phyloP scores from a whole-genome alignment of 1,284 basidiomycete genomes.

The Microbotryomycetes sp. region DNA sequence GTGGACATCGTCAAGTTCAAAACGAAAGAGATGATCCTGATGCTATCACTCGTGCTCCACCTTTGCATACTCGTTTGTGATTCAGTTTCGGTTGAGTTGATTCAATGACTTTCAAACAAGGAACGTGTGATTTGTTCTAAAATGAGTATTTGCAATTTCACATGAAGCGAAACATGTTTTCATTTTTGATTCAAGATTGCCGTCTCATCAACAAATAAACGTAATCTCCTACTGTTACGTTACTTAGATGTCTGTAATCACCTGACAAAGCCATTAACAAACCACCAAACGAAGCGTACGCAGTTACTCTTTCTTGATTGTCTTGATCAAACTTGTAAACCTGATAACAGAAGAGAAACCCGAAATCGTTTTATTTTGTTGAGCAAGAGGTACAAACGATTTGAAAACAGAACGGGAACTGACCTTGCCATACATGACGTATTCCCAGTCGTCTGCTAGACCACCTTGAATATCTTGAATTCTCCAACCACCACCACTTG shows the following conservation, averaged over 20 bases:
- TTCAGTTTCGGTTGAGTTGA: no score
- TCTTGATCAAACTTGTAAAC: slow-evolving; percentile 96
- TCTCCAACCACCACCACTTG: slow-evolving; percentile 88
- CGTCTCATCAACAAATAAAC: slow-evolving; percentile 83
- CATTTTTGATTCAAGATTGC: slow-evolving; percentile 41
- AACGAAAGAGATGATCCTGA: no score
- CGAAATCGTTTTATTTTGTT: background rate
- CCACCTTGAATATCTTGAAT: slow-evolving; percentile 70
- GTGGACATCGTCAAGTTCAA: no score
- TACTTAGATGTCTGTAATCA: slow-evolving; percentile 84
- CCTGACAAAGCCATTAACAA: slow-evolving; percentile 91
- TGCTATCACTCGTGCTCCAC: no score
- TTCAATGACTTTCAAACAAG: no score
- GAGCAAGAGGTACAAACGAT: background rate
- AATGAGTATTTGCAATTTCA: no score
- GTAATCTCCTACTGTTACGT: slow-evolving; percentile 85
- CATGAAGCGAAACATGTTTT: background rate
- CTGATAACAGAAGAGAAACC: slow-evolving; percentile 45
- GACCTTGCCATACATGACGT: slow-evolving; percentile 99
- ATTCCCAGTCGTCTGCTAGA: slow-evolving; percentile 92
- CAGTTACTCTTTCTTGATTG: slow-evolving; percentile 78
- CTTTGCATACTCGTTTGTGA: no score
- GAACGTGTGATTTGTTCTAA: no score
- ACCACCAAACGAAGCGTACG: slow-evolving; percentile 94
- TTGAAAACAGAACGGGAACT: slow-evolving; percentile 34